These are phyloP conservation scores for Calycina herbarum DNA, from an alignment of 2,329 filamentous ascomycete species.

Conservation along the genomic window DNA sequence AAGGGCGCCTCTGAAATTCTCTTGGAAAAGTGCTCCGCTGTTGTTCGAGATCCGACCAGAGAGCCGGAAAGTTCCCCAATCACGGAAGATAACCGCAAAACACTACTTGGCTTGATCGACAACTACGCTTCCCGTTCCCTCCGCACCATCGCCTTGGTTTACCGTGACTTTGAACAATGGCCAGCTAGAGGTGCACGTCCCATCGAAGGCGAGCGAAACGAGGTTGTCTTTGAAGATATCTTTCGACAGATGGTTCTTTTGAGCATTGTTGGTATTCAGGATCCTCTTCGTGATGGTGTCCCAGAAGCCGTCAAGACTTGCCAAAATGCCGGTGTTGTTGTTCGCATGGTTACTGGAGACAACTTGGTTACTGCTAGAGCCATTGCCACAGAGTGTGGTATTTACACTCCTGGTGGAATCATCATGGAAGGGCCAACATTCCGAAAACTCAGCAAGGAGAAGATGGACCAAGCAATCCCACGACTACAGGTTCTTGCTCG, in stretches of 20 bases:
- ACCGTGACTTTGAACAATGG: conserved; percentile 70
- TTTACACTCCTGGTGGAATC: conserved; percentile 53
- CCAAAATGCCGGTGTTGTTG: conserved; percentile 66
- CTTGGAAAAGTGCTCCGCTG: conserved; percentile 44
- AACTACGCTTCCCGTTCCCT: conserved; percentile 66
- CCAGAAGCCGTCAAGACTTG: conserved; percentile 66
- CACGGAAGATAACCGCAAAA: conserved; percentile 55
- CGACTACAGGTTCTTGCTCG: conserved; percentile 67
- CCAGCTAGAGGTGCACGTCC: conserved; percentile 58
- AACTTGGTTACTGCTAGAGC: conserved; percentile 72
- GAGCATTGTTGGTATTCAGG: conserved; percentile 72
- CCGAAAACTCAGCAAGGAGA: conserved; percentile 57
- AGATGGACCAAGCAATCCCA: conserved; percentile 60
- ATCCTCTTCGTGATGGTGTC: conserved; percentile 69
- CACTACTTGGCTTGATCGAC: conserved; percentile 55
- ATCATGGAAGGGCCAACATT: conserved; percentile 71
- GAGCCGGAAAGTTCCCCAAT: conserved; percentile 54
- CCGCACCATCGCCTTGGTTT: conserved; percentile 73
- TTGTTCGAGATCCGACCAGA: conserved; percentile 59
- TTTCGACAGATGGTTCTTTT: conserved; percentile 74
- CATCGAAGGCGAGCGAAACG: conserved; percentile 58
- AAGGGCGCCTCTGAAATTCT: conserved; percentile 57
- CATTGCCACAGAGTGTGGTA: conserved; percentile 71
- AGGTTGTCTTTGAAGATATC: conserved; percentile 66
- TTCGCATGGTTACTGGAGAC: conserved; percentile 74